Percentiles rank a stretch among this genome's conserved stretches.
Evolutionary conservation across 768 basidiomycete species (phyloP).

Genomic region (Symmetrospora coprosmae): DNA sequence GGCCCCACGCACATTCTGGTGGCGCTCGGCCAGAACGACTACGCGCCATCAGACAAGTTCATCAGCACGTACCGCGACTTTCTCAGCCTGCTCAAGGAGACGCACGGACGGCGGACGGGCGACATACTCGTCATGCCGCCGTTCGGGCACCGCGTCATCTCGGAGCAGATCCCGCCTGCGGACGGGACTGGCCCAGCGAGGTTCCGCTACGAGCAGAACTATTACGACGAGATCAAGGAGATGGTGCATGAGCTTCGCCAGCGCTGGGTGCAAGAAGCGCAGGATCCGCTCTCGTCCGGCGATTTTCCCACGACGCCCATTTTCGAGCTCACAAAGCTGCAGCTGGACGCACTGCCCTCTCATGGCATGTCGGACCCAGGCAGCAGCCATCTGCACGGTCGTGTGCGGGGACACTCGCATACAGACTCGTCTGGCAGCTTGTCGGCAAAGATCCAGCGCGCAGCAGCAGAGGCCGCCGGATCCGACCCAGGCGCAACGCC

Average conservation of each 20-base stretch:
- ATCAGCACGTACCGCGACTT: background rate
- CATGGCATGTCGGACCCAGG: too few relatives aligned
- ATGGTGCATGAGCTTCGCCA: background rate
- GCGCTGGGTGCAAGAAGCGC: slow-evolving; percentile 3
- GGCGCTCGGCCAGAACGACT: background rate
- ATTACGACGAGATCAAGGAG: background rate
- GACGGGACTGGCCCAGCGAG: background rate
- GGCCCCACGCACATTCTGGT: slow-evolving; percentile 17
- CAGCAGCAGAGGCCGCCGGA: too few relatives aligned
- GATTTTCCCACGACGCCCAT: slow-evolving; percentile 19
- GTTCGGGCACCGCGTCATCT: too few relatives aligned
- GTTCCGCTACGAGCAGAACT: background rate
- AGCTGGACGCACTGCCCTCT: background rate
- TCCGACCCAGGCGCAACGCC: too few relatives aligned
- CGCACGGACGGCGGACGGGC: slow-evolving; percentile 9
- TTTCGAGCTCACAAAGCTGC: slow-evolving; percentile 7
- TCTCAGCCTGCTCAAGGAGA: slow-evolving; percentile 9
- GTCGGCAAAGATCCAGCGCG: too few relatives aligned
- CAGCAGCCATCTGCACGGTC: too few relatives aligned
- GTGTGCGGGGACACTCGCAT: too few relatives aligned
- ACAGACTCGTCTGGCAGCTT: too few relatives aligned
- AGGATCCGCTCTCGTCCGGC: slow-evolving; percentile 9
- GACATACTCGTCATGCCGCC: slow-evolving; percentile 14
- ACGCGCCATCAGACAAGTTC: background rate
- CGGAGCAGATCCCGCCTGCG: too few relatives aligned